Conservation (phyloP, 805 yeast genomes). For the Pichia californica region DNA sequence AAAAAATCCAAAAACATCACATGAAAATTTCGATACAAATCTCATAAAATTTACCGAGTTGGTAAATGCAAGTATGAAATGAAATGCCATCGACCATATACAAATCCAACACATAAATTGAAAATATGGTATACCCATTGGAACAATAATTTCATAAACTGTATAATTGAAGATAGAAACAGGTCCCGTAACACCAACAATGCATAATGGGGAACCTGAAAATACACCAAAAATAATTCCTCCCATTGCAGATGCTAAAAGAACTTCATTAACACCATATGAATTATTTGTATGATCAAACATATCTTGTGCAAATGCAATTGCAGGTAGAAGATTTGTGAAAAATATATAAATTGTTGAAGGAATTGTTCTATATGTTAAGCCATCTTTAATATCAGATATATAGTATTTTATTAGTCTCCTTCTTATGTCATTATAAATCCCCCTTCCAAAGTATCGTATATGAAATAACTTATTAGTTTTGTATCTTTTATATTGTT, state of each 20-base stretch:
- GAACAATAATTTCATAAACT: slow-evolving; percentile 62
- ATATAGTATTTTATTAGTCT: slow-evolving; percentile 57
- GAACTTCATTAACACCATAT: slow-evolving; percentile 88
- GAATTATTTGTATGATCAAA: slow-evolving; percentile 82
- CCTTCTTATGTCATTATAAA: slow-evolving; percentile 42
- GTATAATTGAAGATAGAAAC: slow-evolving; percentile 89
- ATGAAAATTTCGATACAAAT: slow-evolving; percentile 73
- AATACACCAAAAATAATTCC: slow-evolving; percentile 84
- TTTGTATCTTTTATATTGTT: slow-evolving; percentile 8
- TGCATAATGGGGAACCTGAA: slow-evolving; percentile 87
- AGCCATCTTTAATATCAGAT: slow-evolving; percentile 79
- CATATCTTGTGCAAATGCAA: slow-evolving; percentile 97
- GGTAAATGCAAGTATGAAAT: slow-evolving; percentile 60
- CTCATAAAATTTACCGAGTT: slow-evolving; percentile 64
- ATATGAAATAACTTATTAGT: slow-evolving; percentile 19
- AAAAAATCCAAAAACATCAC: slow-evolving; percentile 90
- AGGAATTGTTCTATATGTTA: slow-evolving; percentile 83
- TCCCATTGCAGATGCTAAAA: slow-evolving; percentile 78
- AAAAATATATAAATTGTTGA: slow-evolving; percentile 77
- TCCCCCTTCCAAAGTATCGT: slow-evolving; percentile 40
- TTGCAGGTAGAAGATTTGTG: slow-evolving; percentile 86
- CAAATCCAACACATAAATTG: slow-evolving; percentile 96
- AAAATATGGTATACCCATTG: slow-evolving; percentile 53
- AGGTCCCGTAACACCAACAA: slow-evolving; percentile 98
- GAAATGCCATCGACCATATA: slow-evolving; percentile 84